Percentiles rank a stretch among this genome's conserved stretches.
phyloP scores from a whole-genome alignment of 805 yeast genomes.

The Candida morakotiae region DNA sequence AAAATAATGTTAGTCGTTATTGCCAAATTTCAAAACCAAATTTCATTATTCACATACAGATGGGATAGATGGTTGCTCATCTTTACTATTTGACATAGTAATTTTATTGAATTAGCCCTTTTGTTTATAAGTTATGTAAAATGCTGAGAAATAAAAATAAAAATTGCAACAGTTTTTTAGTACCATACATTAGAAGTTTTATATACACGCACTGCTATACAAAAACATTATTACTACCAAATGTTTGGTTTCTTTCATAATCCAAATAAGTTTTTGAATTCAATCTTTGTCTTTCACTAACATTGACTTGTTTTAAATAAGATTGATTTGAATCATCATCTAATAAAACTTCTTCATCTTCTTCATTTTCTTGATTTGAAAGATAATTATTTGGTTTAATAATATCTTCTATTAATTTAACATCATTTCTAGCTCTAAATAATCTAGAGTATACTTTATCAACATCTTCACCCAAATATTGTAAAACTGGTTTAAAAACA shows the following conservation, averaged over 20 bases:
- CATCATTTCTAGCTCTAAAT: constrained; percentile 2
- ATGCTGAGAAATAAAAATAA: constrained; percentile 1
- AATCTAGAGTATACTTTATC: constrained; percentile 6
- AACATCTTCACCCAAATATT: constrained; percentile 14
- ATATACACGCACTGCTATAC: constrained; percentile 2
- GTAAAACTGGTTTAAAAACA: constrained; percentile 32
- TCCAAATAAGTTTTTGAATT: constrained; percentile 1
- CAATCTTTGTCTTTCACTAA: background rate
- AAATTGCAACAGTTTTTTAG: constrained; percentile 4
- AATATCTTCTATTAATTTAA: constrained; percentile 9
- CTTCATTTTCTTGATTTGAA: no score
- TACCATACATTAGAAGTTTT: background rate
- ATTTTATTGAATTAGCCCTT: no score
- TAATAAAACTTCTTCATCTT: constrained; percentile 2
- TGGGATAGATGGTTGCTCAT: background rate
- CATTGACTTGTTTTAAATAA: constrained; percentile 7
- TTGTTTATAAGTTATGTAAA: background rate
- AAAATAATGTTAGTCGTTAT: background rate
- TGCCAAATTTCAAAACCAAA: no score
- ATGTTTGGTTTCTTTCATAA: constrained; percentile 2
- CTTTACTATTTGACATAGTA: constrained; percentile 1
- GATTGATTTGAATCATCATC: constrained; percentile 7
- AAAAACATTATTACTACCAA: constrained; percentile 3
- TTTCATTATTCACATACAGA: no score
- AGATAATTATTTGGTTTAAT: constrained; percentile 1